Conservation (phyloP, 768 basidiomycete genomes). For the Trametopsis cervina region DNA sequence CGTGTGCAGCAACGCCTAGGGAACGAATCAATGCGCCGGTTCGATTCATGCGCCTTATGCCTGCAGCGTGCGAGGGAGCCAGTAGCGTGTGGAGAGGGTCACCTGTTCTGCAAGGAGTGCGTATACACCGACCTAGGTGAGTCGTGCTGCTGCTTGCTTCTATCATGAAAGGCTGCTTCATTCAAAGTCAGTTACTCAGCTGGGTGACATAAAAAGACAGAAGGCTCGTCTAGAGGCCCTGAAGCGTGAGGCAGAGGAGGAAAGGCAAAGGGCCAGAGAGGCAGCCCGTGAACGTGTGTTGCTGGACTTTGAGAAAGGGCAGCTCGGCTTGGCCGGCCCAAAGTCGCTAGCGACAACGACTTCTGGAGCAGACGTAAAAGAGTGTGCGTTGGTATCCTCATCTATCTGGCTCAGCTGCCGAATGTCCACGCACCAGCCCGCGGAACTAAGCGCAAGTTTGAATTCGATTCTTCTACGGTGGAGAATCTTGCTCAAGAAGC, state of each 20-base stretch:
- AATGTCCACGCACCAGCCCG: slow-evolving; percentile 31
- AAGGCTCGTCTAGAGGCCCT: slow-evolving; percentile 70
- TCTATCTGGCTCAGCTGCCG: background rate
- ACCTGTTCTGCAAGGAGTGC: slow-evolving; percentile 96
- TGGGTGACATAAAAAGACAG: slow-evolving; percentile 89
- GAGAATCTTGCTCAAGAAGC: slow-evolving; percentile 72
- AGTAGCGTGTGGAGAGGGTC: slow-evolving; percentile 76
- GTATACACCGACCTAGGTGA: slow-evolving; percentile 77
- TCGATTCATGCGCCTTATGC: slow-evolving; percentile 89
- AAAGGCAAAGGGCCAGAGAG: slow-evolving; percentile 57
- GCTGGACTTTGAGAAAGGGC: slow-evolving; percentile 83
- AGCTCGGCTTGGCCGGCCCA: slow-evolving; percentile 53
- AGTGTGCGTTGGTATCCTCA: slow-evolving; percentile 25
- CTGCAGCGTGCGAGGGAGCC: slow-evolving; percentile 79
- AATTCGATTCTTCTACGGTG: slow-evolving; percentile 67
- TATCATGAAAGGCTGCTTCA: background rate
- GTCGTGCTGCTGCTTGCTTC: slow-evolving; percentile 19
- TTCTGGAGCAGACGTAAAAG: slow-evolving; percentile 31
- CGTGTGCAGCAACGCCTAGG: slow-evolving; percentile 63
- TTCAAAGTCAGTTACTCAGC: slow-evolving; percentile 64
- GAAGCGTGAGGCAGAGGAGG: slow-evolving; percentile 74
- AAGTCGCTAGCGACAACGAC: slow-evolving; percentile 27
- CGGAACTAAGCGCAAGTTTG: slow-evolving; percentile 79
- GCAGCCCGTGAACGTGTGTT: slow-evolving; percentile 87
- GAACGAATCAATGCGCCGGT: slow-evolving; percentile 87